phyloP scores from a whole-genome alignment of 441 rosid species.

The Pelargonium myrrhifolium region DNA sequence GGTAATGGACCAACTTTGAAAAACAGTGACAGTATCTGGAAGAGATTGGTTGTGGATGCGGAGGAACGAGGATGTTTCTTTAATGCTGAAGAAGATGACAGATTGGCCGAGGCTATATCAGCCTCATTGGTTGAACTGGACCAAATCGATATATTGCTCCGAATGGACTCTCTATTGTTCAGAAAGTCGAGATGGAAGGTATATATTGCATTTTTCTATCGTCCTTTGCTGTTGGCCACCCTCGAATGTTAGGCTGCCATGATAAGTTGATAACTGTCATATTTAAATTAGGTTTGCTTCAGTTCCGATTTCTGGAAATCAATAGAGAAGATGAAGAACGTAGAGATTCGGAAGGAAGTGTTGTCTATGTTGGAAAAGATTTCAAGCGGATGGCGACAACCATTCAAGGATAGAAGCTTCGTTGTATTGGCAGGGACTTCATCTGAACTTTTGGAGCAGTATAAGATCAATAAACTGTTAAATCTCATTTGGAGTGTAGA shows the following conservation, averaged over 20 bases:
- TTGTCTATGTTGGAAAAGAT: not conserved
- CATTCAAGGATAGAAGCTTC: not conserved
- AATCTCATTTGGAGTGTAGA: not conserved
- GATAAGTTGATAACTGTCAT: too few relatives aligned
- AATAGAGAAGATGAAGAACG: not conserved
- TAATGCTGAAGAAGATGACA: conserved; percentile 31
- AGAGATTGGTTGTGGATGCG: conserved; percentile 23
- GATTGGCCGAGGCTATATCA: conserved; percentile 27
- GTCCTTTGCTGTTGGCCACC: too few relatives aligned
- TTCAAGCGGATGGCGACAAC: not conserved
- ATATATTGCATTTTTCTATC: not conserved
- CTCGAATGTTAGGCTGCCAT: too few relatives aligned
- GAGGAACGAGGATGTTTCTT: conserved; percentile 37
- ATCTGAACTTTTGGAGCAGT: not conserved
- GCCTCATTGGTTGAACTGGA: conserved; percentile 30
- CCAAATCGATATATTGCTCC: conserved; percentile 27
- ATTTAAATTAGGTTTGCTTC: not conserved
- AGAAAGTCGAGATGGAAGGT: conserved; percentile 34
- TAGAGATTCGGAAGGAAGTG: not conserved
- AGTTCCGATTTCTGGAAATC: not conserved
- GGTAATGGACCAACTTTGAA: conserved; percentile 24
- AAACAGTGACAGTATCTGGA: conserved; percentile 27
- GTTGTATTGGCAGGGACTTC: not conserved
- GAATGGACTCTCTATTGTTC: conserved; percentile 4
- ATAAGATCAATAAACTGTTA: not conserved